Evolutionary conservation across 2,329 filamentous ascomycete species (phyloP), one percentile per base, ranked within the genome.

Genomic region (Neophaeococcomyces aloes): DNA sequence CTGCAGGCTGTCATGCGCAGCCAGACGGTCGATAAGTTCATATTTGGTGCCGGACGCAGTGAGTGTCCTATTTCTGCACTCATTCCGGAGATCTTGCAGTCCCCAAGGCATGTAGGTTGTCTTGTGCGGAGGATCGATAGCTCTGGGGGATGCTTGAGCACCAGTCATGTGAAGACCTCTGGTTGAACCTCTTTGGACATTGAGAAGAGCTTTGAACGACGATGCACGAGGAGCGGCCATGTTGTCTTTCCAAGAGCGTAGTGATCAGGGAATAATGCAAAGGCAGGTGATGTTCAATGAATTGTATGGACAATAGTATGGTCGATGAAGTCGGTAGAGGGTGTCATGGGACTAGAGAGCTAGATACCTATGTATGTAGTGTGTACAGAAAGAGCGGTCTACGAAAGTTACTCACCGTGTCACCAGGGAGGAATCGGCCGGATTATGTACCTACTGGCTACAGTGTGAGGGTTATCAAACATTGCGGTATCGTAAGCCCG

Each of bases 141-240:
- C 51, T 63, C 74, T 56, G 64, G 65, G 54, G 48, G 71, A 76
- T 39, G 74, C 75, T 21, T 75, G 67, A 30, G 71, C 70, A 43
- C 75, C 75, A 29, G 76, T 79, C 65, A 79, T 77, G 62, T 75
- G 72, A 38, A 79, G 68, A 45, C 61, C 59, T 52, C 76, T 75
- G 38, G 65, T 61, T 51, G 64, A 59, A 4, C 64, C 34, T 30
- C 47, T 47, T 25, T 51, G 63, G 17, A 69, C 60, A 50, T 61
- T 55, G 52, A 65, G 65, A 29, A 70, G 57, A 48, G 64, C 65
- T 49, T 66, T 66, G 43, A 70, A 54, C 11, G 67, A 68, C 25
- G 61, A 60, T 32, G 66, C 65, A 47, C 64, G 64, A 47, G 65
- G 59, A 57, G 65, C 66, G 45, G 66, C 59, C 67, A 70, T 70